Evolutionary conservation across 108 stramenopile genomes (phyloP).

Genomic region (Cylindrotheca fusiformis): DNA sequence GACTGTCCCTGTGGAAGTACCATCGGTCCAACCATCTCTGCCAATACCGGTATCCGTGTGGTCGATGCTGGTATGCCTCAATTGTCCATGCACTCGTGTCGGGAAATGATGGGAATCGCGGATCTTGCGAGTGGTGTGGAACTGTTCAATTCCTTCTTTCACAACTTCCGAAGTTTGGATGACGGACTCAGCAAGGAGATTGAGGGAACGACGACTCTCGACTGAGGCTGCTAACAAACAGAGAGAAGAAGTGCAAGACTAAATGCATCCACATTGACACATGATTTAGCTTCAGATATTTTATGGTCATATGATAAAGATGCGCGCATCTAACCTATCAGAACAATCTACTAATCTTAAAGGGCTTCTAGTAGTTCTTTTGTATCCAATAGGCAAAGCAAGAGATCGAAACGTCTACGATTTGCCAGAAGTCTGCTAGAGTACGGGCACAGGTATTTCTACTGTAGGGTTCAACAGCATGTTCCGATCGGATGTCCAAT

Average conservation of each 20-base stretch:
- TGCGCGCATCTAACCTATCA: too few relatives aligned
- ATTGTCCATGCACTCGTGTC: constrained; percentile 86
- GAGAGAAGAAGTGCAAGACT: background rate
- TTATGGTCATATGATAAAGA: too few relatives aligned
- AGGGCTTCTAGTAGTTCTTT: too few relatives aligned
- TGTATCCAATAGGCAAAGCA: too few relatives aligned
- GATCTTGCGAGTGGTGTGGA: constrained; percentile 70
- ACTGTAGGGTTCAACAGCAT: too few relatives aligned
- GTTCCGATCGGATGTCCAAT: too few relatives aligned
- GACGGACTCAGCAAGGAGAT: constrained; percentile 33
- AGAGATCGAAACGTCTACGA: too few relatives aligned
- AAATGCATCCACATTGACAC: too few relatives aligned
- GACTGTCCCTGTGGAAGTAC: constrained; percentile 93
- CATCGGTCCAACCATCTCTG: constrained; percentile 88
- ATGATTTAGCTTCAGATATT: too few relatives aligned
- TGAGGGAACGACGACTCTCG: background rate
- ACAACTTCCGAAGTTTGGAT: constrained; percentile 68
- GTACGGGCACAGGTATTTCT: too few relatives aligned
- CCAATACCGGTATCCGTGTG: constrained; percentile 85
- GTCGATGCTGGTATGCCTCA: constrained; percentile 97
- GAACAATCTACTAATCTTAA: too few relatives aligned
- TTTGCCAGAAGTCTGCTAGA: too few relatives aligned
- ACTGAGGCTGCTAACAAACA: background rate
- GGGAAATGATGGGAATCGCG: constrained; percentile 85
- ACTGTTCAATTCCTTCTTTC: constrained; percentile 69